Conservation (phyloP, 1,284 basidiomycete genomes). For the Cystobasidium sp. region DNA sequence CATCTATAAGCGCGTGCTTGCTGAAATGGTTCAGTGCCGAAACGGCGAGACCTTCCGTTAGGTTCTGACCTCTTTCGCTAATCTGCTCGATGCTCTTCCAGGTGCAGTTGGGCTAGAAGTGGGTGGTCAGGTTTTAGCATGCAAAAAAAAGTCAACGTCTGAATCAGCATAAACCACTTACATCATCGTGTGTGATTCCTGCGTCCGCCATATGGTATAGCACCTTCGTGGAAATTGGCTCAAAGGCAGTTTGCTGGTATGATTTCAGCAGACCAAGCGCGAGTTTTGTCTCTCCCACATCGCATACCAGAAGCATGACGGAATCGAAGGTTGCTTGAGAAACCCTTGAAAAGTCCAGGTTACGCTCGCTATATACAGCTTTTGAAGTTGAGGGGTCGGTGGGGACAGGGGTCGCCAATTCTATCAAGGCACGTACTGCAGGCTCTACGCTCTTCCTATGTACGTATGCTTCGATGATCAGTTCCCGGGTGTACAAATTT, state of each 20-base stretch:
- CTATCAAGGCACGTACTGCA: constrained; percentile 25
- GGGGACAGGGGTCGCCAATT: constrained; percentile 3
- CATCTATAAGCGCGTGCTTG: constrained; percentile 22
- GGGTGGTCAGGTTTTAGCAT: neutral
- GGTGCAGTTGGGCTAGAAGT: constrained; percentile 16
- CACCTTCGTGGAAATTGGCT: neutral
- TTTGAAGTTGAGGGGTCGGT: constrained; percentile 9
- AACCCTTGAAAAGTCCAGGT: constrained; percentile 20
- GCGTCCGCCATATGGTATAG: constrained; percentile 13
- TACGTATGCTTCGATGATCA: constrained; percentile 27
- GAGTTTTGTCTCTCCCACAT: constrained; percentile 32
- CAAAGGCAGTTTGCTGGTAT: constrained; percentile 2
- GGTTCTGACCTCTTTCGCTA: neutral
- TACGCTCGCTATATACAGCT: neutral
- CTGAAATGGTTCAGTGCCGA: constrained; percentile 17
- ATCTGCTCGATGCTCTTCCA: constrained; percentile 19
- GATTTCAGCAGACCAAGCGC: constrained; percentile 25
- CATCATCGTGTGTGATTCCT: constrained; percentile 16
- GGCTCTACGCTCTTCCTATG: constrained; percentile 25
- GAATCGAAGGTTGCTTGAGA: constrained; percentile 7
- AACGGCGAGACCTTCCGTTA: constrained; percentile 26
- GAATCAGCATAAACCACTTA: neutral
- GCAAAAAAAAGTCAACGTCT: neutral
- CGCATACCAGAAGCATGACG: constrained; percentile 18
- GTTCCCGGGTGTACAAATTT: constrained; percentile 26